These are phyloP conservation scores for Chaetomium globosum DNA, from an alignment of 2,329 filamentous ascomycete species.

Conservation along the genomic window DNA sequence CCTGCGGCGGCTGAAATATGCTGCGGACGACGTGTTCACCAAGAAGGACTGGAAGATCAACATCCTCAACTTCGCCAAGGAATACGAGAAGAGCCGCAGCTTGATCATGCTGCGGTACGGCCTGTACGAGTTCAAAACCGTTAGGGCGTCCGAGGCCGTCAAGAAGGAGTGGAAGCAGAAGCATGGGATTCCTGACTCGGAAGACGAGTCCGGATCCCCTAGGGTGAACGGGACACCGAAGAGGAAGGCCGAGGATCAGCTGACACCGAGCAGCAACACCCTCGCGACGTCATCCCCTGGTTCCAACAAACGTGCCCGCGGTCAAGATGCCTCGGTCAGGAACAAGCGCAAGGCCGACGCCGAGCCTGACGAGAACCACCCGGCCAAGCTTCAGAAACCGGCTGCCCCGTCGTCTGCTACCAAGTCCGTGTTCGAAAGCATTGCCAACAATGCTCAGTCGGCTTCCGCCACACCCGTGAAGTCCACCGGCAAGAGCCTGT, in stretches of 20 bases:
- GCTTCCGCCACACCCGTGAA: conserved; percentile 40
- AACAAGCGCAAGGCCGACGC: conserved; percentile 57
- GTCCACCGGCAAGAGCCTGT: conserved; percentile 38
- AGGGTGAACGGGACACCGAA: conserved; percentile 48
- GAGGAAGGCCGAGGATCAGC: conserved; percentile 60
- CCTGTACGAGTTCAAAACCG: conserved; percentile 64
- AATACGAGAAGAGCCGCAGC: conserved; percentile 65
- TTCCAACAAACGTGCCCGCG: conserved; percentile 54
- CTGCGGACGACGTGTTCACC: conserved; percentile 61
- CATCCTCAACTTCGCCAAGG: conserved; percentile 64
- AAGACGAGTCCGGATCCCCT: conserved; percentile 48
- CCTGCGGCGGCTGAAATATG: conserved; percentile 62
- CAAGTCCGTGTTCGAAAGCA: conserved; percentile 60
- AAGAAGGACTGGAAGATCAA: conserved; percentile 67
- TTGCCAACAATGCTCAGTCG: conserved; percentile 54
- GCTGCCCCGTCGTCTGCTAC: conserved; percentile 51
- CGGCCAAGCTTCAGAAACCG: conserved; percentile 55
- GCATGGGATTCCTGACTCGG: conserved; percentile 56
- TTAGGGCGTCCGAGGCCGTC: conserved; percentile 60
- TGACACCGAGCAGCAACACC: conserved; percentile 45
- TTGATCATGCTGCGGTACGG: conserved; percentile 64
- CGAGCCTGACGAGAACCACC: conserved; percentile 51
- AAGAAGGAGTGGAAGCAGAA: conserved; percentile 61
- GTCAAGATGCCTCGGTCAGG: conserved; percentile 48
- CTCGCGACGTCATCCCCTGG: conserved; percentile 43